Base-by-base conservation (phyloP, 805 yeast species). In the Saturnispora hagleri region DNA sequence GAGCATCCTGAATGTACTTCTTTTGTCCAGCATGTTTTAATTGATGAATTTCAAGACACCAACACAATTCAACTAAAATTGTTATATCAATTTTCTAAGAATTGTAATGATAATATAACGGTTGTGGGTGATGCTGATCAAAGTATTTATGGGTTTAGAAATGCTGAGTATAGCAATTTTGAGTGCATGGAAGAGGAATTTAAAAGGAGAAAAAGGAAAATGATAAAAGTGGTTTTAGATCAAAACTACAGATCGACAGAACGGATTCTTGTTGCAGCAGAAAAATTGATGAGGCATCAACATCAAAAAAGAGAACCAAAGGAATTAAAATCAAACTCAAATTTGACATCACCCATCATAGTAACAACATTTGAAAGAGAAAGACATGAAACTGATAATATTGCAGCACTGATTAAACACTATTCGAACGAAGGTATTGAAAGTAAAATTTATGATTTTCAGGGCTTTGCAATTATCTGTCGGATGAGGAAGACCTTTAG, bases 91-190 rank as follows among this genome's bases (percentile, higher is more conserved):
- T 67, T 85, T 33, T 73, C 82, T 0, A 60, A 62, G 12, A 71
- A 70, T 52, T 70, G 75, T 40, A 60, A 65, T 3, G 64, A 80
- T 54, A 82, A 82, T 53, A 75, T 91, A 8, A 87, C 97, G 0
- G 82, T 89, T 1, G 97, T 91, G 2, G 99, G 99, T 1, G 99
- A 91, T 62, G 96, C 97, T 0, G 97, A 93, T 65, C 99, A 91
- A 66, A 84, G 95, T 61, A 91, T 91, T 22, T 91, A 93, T 64
- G 89, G 84, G 0, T 91, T 91, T 59, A 72, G 98, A 54, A 81
- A 84, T 60, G 97, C 97, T 0, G 80, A 81, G 35, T 73, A 84
- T 1, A 69, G 72, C 17, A 89, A 86, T 59, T 87, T 90, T 59
- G 68, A 68, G 41, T 69, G 70, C 13, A 80, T 89, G 86, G 65